These are phyloP conservation scores for Macadamia tetraphylla DNA, from an alignment of 164 flowering plant genomes.

Conservation along the genomic window DNA sequence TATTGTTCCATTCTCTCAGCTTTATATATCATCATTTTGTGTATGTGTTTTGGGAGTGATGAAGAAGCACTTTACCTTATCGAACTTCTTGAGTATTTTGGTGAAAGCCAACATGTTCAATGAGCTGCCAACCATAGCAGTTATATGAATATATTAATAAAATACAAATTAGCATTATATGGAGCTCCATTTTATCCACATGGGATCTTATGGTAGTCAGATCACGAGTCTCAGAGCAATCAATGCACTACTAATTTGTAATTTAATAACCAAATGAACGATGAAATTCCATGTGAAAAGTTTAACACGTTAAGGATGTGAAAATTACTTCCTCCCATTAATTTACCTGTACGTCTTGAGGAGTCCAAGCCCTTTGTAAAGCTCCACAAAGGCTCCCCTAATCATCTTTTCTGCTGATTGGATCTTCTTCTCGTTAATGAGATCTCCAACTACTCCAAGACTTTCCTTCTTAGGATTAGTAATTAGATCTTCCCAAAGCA, in stretches of 20 bases:
- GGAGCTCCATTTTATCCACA: no score
- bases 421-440: constrained; percentile 59
- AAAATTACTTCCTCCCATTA: no score
- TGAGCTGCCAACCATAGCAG: constrained; percentile 46
- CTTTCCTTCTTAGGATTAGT: constrained; percentile 64
- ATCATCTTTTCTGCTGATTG: constrained; percentile 93
- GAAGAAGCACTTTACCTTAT: constrained; percentile 58
- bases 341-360: constrained; percentile 74
- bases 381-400: constrained; percentile 86
- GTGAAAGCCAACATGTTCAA: constrained; percentile 86
- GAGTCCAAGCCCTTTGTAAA: constrained; percentile 79
- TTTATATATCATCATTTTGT: not conserved
- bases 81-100: constrained; percentile 95
- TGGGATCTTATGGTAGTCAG: no score
- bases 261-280: no score
- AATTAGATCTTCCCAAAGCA: constrained; percentile 82
- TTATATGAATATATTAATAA: no score
- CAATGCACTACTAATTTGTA: no score
- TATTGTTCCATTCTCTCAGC: not conserved
- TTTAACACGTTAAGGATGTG: no score
- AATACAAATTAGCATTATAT: no score
- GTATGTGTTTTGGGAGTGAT: not conserved
- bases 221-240: no score
- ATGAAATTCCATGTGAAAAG: no score
- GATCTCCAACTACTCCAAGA: constrained; percentile 26